phyloP scores from a whole-genome alignment of 1,284 basidiomycete genomes.

The Apiotrichum siamense region DNA sequence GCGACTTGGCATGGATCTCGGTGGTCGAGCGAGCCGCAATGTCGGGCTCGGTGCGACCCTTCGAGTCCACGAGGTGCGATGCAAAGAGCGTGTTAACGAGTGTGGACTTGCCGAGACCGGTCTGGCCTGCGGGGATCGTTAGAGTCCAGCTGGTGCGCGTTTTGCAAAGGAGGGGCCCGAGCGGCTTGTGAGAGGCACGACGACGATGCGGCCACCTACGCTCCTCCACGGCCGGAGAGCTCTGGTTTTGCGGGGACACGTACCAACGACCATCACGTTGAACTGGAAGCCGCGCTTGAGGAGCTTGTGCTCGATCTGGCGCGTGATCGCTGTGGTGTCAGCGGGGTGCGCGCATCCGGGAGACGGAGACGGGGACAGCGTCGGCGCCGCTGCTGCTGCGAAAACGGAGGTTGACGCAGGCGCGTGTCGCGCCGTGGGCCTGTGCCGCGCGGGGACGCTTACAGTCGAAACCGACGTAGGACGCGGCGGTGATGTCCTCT shows the following conservation, averaged over 20 bases:
- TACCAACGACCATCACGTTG: constrained; percentile 92
- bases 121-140: constrained; percentile 62
- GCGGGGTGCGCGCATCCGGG: no score
- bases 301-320: constrained; percentile 98
- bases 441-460: no score
- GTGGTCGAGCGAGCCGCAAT: constrained; percentile 89
- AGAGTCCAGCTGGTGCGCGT: constrained; percentile 1
- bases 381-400: no score
- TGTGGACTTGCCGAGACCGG: constrained; percentile 96
- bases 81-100: constrained; percentile 99
- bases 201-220: background rate
- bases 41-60: constrained; percentile 82
- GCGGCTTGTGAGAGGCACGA: background rate
- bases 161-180: background rate
- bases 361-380: no score
- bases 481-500: constrained; percentile 71
- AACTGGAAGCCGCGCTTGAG: constrained; percentile 99
- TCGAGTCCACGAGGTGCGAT: constrained; percentile 93
- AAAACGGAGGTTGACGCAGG: no score
- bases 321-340: constrained; percentile 64
- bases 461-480: constrained; percentile 88
- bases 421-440: no score
- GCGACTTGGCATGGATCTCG: constrained; percentile 92
- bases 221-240: no score
- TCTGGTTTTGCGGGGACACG: constrained; percentile 41